Evolutionary conservation across 2,329 filamentous ascomycete genomes (phyloP).

Genomic region (Cadophora sp.): DNA sequence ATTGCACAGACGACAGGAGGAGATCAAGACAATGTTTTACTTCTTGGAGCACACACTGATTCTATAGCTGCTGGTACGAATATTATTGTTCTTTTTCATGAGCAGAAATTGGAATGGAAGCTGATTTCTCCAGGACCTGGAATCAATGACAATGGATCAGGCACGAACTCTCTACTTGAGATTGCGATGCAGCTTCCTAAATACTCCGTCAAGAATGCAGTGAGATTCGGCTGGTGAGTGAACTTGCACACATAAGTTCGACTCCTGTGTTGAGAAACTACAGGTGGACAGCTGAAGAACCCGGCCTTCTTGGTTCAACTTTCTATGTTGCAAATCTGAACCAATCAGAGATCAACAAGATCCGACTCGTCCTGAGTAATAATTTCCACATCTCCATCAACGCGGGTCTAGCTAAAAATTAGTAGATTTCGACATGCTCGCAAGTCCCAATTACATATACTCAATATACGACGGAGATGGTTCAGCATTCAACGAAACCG

Average conservation of each 20-base stretch:
- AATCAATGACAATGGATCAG: slow-evolving; percentile 48
- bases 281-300: slow-evolving; percentile 70
- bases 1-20: slow-evolving; percentile 65
- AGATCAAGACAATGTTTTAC: slow-evolving; percentile 67
- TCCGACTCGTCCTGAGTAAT: slow-evolving; percentile 63
- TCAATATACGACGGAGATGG: slow-evolving; percentile 73
- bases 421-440: slow-evolving; percentile 52
- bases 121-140: slow-evolving; percentile 46
- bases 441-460: slow-evolving; percentile 68
- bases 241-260: too few relatives aligned
- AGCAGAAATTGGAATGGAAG: not conserved
- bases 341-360: slow-evolving; percentile 62
- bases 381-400: not conserved
- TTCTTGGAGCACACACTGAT: slow-evolving; percentile 69
- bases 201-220: slow-evolving; percentile 66
- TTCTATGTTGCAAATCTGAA: slow-evolving; percentile 62
- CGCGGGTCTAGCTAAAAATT: not conserved
- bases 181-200: slow-evolving; percentile 63
- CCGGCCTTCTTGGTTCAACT: slow-evolving; percentile 64
- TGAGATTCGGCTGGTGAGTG: slow-evolving; percentile 55
- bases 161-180: slow-evolving; percentile 59
- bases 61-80: slow-evolving; percentile 60
- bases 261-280: slow-evolving; percentile 42
- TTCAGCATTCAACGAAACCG: slow-evolving; percentile 65
- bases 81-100: too few relatives aligned